These are phyloP conservation scores for Aspergillus ustus DNA, from an alignment of 2,329 filamentous ascomycete genomes.

Conservation along the genomic window DNA sequence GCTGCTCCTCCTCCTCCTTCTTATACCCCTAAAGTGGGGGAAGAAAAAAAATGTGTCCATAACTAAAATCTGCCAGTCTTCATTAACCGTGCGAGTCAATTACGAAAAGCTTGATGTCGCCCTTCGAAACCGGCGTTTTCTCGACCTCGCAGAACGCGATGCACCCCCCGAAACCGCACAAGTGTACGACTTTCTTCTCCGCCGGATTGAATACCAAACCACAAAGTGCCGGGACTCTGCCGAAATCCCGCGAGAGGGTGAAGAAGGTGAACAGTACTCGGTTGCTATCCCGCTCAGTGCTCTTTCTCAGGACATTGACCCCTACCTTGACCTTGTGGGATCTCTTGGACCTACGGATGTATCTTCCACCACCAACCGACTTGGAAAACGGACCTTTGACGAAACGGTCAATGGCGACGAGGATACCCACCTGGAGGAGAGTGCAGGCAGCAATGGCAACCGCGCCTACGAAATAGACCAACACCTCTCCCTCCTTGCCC, in stretches of 20 bases:
- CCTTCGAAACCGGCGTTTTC: constrained; percentile 77
- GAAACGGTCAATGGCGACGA: constrained; percentile 51
- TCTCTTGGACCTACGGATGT: constrained; percentile 40
- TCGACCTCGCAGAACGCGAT: constrained; percentile 70
- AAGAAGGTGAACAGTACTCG: constrained; percentile 47
- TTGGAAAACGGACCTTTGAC: constrained; percentile 39
- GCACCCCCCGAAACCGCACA: constrained; percentile 75
- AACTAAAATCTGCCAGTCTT: constrained; percentile 57
- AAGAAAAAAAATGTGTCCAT: not conserved
- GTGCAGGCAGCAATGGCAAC: constrained; percentile 47
- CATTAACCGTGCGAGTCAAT: constrained; percentile 78
- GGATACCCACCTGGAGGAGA: constrained; percentile 51
- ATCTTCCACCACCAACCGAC: constrained; percentile 29
- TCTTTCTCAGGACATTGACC: constrained; percentile 43
- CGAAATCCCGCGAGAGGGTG: constrained; percentile 46
- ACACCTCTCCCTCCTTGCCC: constrained; percentile 55
- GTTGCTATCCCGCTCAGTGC: constrained; percentile 40
- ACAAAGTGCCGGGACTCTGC: constrained; percentile 63
- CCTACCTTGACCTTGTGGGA: constrained; percentile 41
- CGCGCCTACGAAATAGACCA: constrained; percentile 43
- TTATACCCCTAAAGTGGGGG: constrained; percentile 8
- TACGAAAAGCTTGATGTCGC: constrained; percentile 83
- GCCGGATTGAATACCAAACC: constrained; percentile 70
- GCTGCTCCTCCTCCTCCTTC: constrained; percentile 4
- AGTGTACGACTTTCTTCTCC: constrained; percentile 76